Conservation (phyloP, 148 eudicot species). For the Rhododendron henanense region DNA sequence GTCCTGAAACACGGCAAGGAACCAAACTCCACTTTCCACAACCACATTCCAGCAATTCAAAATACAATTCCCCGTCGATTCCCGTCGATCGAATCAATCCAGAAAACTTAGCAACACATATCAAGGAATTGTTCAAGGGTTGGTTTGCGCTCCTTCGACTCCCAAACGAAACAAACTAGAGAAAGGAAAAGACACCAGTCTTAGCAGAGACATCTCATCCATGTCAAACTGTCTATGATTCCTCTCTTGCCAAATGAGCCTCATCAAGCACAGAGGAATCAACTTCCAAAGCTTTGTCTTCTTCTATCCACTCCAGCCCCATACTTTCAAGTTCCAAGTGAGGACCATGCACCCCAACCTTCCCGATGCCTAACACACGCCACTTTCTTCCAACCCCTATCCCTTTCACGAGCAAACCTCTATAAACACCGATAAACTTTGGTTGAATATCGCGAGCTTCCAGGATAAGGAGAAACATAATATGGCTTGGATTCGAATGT, state of each 20-base stretch:
- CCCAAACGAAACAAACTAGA: neutral
- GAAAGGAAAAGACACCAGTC: too few relatives aligned
- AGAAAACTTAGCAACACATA: too few relatives aligned
- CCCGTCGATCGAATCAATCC: too few relatives aligned
- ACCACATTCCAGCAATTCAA: too few relatives aligned
- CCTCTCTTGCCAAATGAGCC: neutral
- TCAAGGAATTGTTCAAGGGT: neutral
- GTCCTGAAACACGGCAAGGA: too few relatives aligned
- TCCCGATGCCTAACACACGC: neutral
- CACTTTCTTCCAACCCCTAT: neutral
- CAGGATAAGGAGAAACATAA: neutral
- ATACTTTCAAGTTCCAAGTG: neutral
- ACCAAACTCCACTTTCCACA: too few relatives aligned
- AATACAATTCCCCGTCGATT: too few relatives aligned
- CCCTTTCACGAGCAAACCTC: neutral
- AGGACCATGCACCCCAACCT: neutral
- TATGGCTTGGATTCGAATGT: neutral
- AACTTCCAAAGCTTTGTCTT: neutral
- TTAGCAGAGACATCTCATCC: neutral
- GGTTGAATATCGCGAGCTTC: neutral
- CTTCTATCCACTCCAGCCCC: neutral
- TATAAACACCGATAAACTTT: neutral
- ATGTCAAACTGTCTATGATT: neutral
- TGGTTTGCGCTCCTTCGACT: neutral
- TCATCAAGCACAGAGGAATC: neutral